A percentile compares a stretch with the other conserved stretches of the same genome.
These are phyloP conservation scores for Lactifluus volemus DNA, from an alignment of 768 basidiomycete genomes.

Conservation along the genomic window DNA sequence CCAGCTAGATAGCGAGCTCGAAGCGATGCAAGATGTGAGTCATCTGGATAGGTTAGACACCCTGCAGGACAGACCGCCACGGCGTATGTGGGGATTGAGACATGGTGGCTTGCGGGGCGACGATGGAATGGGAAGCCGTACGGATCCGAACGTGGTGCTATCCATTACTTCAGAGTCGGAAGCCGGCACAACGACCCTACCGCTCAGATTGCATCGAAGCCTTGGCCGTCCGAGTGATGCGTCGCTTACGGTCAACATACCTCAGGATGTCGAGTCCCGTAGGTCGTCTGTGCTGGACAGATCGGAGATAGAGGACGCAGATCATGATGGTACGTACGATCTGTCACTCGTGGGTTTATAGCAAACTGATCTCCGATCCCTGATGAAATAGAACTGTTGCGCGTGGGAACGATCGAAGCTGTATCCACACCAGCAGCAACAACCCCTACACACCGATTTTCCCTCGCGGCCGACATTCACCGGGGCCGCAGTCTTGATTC, in stretches of 20 bases:
- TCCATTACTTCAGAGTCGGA: slow-evolving; percentile 17
- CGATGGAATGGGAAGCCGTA: neutral
- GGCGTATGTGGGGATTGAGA: slow-evolving; percentile 20
- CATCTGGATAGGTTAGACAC: neutral
- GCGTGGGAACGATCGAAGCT: slow-evolving; percentile 44
- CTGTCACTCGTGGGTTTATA: neutral
- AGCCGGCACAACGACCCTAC: slow-evolving; percentile 19
- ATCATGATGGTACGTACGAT: slow-evolving; percentile 32
- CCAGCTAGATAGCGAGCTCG: slow-evolving; percentile 33
- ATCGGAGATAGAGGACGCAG: slow-evolving; percentile 23
- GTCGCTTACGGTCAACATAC: slow-evolving; percentile 25
- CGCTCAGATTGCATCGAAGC: slow-evolving; percentile 25
- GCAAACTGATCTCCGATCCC: neutral
- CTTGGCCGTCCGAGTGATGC: slow-evolving; percentile 13
- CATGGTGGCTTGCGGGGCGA: slow-evolving; percentile 21
- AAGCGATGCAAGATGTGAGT: slow-evolving; percentile 20
- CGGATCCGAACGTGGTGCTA: slow-evolving; percentile 19
- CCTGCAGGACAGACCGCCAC: neutral
- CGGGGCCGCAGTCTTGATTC: slow-evolving; percentile 7
- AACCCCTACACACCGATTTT: slow-evolving; percentile 27
- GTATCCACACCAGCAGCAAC: slow-evolving; percentile 42
- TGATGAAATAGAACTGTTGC: slow-evolving; percentile 34
- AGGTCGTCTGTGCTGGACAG: slow-evolving; percentile 28
- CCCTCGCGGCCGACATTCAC: slow-evolving; percentile 18
- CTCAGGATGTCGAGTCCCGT: slow-evolving; percentile 31